These are phyloP conservation scores for Pyrenula aspistea DNA, from an alignment of 495 filamentous ascomycete genomes.

Conservation along the genomic window DNA sequence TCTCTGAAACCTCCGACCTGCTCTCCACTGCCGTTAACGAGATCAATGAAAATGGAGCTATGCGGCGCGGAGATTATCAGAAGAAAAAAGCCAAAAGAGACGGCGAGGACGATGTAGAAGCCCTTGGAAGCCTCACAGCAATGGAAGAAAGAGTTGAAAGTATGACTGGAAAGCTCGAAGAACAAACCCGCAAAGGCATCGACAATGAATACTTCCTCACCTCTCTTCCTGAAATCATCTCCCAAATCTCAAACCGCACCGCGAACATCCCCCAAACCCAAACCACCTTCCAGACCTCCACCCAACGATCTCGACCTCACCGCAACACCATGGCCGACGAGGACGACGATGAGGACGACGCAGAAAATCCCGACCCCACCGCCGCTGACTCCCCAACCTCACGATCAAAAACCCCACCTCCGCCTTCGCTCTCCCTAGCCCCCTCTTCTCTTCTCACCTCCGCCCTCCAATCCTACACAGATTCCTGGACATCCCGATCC, in stretches of 20 bases:
- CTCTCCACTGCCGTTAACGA: constrained; percentile 32
- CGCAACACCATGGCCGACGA: neutral
- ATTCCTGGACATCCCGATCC: neutral
- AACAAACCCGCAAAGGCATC: constrained; percentile 42
- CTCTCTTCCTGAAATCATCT: neutral
- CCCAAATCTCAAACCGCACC: constrained; percentile 1
- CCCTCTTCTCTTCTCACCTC: constrained; percentile 2
- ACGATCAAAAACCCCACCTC: constrained; percentile 3
- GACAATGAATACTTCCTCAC: neutral
- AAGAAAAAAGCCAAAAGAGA: constrained; percentile 2
- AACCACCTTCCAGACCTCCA: neutral
- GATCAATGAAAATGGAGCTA: constrained; percentile 25
- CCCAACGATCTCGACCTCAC: neutral
- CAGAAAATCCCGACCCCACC: constrained; percentile 16
- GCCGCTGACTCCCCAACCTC: constrained; percentile 16
- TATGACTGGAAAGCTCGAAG: constrained; percentile 41
- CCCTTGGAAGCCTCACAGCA: constrained; percentile 44
- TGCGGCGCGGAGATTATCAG: neutral
- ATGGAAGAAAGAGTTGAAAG: constrained; percentile 45
- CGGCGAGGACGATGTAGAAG: constrained; percentile 15
- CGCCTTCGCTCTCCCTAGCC: neutral
- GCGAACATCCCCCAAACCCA: constrained; percentile 11
- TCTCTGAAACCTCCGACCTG: constrained; percentile 22
- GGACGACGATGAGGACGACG: neutral
- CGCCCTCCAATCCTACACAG: neutral